These are phyloP conservation scores for Xanthoparmelia taractica DNA, from an alignment of 495 filamentous ascomycete species.

Conservation along the genomic window DNA sequence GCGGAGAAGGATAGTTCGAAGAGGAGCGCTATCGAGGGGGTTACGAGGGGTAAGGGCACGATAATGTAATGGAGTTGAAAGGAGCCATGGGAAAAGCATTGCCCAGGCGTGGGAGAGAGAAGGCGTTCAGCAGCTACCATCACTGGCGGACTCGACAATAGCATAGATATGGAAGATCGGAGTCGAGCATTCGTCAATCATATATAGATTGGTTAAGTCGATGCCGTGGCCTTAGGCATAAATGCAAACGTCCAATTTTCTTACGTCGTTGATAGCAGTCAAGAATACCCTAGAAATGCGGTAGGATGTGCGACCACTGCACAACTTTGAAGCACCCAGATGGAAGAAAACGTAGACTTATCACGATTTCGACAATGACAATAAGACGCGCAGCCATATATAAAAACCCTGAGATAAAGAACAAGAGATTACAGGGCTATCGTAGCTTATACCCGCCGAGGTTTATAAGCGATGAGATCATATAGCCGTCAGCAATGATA, in stretches of 20 bases:
- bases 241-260: no score
- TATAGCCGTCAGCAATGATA: conserved; percentile 16
- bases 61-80: background rate
- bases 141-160: background rate
- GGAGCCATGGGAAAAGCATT: background rate
- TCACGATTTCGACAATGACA: conserved; percentile 18
- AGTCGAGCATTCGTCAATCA: background rate
- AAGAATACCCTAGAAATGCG: conserved; percentile 20
- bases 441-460: conserved; percentile 21
- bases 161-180: background rate
- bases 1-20: conserved; percentile 15
- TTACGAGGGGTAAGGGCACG: background rate
- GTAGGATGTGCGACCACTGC: conserved; percentile 22
- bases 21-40: conserved; percentile 13
- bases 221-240: no score
- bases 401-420: conserved; percentile 20
- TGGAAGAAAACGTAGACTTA: conserved; percentile 22
- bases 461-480: conserved; percentile 12
- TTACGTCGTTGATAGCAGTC: background rate
- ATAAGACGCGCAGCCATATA: conserved; percentile 22
- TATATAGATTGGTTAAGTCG: background rate
- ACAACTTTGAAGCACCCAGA: conserved; percentile 20
- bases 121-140: background rate
- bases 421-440: conserved; percentile 22
- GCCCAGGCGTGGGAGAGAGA: background rate